These are phyloP conservation scores for Brasenia schreberi DNA, from an alignment of 164 flowering plant species.

Conservation along the genomic window DNA sequence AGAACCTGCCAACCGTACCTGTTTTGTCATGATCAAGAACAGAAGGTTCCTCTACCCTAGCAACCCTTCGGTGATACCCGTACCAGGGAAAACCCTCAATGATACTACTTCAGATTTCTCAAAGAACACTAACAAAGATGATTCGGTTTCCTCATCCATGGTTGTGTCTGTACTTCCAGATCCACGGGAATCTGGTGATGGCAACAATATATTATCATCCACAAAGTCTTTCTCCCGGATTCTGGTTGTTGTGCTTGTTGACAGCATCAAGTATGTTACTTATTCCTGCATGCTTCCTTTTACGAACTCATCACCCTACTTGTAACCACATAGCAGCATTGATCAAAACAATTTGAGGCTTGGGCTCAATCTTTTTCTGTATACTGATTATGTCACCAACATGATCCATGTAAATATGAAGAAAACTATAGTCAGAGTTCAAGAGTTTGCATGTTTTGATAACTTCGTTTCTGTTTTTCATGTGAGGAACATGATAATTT, in stretches of 20 bases:
- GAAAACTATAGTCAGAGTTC: too few species aligned
- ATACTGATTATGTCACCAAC: too few species aligned
- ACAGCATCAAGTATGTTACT: constrained; percentile 91
- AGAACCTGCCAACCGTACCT: neutral
- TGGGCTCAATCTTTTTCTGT: too few species aligned
- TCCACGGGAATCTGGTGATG: constrained; percentile 71
- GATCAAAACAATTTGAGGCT: too few species aligned
- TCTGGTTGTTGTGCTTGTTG: constrained; percentile 81
- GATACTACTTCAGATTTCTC: constrained; percentile 12
- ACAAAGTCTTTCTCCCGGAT: constrained; percentile 67
- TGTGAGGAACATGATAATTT: too few species aligned
- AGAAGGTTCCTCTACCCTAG: constrained; percentile 47
- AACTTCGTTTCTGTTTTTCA: too few species aligned
- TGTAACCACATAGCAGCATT: neutral
- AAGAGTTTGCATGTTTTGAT: too few species aligned
- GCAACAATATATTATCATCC: constrained; percentile 40
- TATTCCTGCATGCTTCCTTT: constrained; percentile 86
- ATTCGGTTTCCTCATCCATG: constrained; percentile 15
- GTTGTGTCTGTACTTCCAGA: constrained; percentile 88
- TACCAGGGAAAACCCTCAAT: constrained; percentile 20
- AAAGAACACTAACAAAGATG: neutral
- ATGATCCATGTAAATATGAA: too few species aligned
- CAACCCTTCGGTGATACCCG: constrained; percentile 22
- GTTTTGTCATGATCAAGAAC: constrained; percentile 15
- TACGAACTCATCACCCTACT: neutral